Evolutionary conservation across 345 rosid genomes (phyloP), one percentile per base, ranked within the genome.

Genomic region (Gossypium bickii): DNA sequence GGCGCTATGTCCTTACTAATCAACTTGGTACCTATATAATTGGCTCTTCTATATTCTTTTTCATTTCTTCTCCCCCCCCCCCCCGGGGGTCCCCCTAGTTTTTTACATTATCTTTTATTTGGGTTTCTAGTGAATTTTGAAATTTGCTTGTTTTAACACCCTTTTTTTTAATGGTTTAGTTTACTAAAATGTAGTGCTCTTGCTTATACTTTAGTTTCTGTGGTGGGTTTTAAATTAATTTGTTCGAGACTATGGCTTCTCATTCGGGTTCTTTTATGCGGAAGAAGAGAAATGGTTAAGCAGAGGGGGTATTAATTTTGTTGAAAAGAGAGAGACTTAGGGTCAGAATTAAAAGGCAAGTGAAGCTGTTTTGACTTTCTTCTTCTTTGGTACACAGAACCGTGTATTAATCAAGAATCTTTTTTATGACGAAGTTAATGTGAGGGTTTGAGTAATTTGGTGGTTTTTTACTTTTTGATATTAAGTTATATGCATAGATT

Each of bases 1-100:
- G 83, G 75, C 82, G 81, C 67, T 78, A 71, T 67, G 79, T 63
- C 27, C 76, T 82, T 56, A 84, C 74, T 55, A 81, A 81, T 70
- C 86, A 79, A 29, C 76, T 84, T 49, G 85, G 89, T 86, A 74
- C 60, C 51, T 6, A 11, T 52, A 25, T 25, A 5, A 9, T 65
- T 24, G 7, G 6, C 49, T 73, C 72, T 49, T 49, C 3, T 48
- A 1, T 18, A 1, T 29, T 13, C 13, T 76, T 25, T 12, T 34
- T 34, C 7, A 34, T 34, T 34, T 1, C 38, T 3, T 3, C 38
- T 24, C 0, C 7, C 41, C 41, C 38, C 7, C 38, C 34, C 5
- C 38, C 6, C 0, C 1, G 0, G n/a, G n/a, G 38, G 38, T 29
- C 41, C 41, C 38, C 41, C 41, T 43, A 6, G 15, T 67, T 20